Evolutionary conservation across 2,329 filamentous ascomycete species (phyloP), one percentile per base, ranked within the genome.

Genomic region (Proliferodiscus dingleyae): DNA sequence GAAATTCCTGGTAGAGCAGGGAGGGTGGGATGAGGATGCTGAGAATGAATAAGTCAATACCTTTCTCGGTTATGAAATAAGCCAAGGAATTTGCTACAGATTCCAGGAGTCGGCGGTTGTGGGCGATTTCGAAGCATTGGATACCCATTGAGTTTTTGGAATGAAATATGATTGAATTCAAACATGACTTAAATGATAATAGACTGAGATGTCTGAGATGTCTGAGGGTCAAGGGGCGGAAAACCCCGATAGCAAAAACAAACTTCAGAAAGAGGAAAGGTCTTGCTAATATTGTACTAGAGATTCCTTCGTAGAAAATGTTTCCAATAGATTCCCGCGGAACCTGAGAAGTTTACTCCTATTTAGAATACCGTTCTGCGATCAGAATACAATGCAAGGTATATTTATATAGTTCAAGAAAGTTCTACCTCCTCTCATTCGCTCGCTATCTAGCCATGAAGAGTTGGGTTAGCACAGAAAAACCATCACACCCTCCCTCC

Each of bases 11-110:
- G 67, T 88, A 51, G 77, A 80, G 60, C 83, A 81, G 50, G 89
- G 87, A n/a, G 91, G 89, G 1, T 95, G 90, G 88, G 89, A 94
- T 36, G 61, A 62, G 21, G 61, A 62, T 26, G 11, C 24, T 26
- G 47, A 37, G 34, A 38, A 28, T 38, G 15, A 26, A 39, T 37
- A 18, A 40, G 18, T 16, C n/a, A 18, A 16, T 15, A n/a, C n/a
- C n/a, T n/a, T n/a, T n/a, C n/a, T n/a, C n/a, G n/a, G n/a, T n/a
- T n/a, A n/a, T n/a, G n/a, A n/a, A n/a, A n/a, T n/a, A n/a, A n/a
- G n/a, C n/a, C n/a, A n/a, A n/a, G n/a, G n/a, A n/a, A n/a, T n/a
- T n/a, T n/a, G n/a, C n/a, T n/a, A n/a, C n/a, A n/a, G n/a, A n/a
- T n/a, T n/a, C n/a, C n/a, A n/a, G n/a, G n/a, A n/a, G n/a, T n/a